Evolutionary conservation across 805 yeast genomes (phyloP).

Genomic region (Sugiyamaella floridensis): DNA sequence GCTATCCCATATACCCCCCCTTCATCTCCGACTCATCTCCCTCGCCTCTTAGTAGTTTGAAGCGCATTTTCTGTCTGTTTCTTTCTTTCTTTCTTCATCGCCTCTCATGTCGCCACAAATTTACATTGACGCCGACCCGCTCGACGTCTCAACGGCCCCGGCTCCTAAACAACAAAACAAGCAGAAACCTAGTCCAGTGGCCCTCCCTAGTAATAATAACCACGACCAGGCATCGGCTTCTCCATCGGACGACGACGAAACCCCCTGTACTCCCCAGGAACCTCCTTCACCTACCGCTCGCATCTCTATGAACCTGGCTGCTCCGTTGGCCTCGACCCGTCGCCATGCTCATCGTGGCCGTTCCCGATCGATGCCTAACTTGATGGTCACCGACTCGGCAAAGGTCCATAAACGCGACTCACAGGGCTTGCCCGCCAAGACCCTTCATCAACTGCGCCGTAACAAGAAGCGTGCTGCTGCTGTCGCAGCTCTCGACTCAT

Average conservation of each 20-base stretch:
- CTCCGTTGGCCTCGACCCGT: background rate
- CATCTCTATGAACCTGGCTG: slow-evolving; percentile 1
- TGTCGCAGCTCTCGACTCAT: background rate
- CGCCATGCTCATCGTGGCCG: slow-evolving; percentile 16
- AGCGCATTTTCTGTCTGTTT: too few species aligned
- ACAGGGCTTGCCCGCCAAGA: background rate
- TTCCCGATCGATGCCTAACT: slow-evolving; percentile 19
- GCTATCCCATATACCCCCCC: too few species aligned
- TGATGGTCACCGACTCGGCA: slow-evolving; percentile 10
- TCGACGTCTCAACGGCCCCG: background rate
- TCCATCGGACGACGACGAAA: background rate
- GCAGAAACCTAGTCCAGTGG: too few species aligned
- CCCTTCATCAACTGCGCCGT: background rate
- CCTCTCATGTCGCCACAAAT: background rate
- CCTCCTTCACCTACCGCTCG: slow-evolving; percentile 4
- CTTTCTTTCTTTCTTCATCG: background rate
- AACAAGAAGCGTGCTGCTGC: background rate
- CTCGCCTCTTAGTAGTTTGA: too few species aligned
- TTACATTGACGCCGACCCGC: background rate
- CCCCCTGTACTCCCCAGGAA: background rate
- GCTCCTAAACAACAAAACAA: too few species aligned
- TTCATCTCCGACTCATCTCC: too few species aligned
- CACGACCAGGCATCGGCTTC: too few species aligned
- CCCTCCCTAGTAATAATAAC: too few species aligned
- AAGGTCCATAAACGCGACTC: slow-evolving; percentile 9